These are phyloP conservation scores for Polyrhizophydium stewartii DNA, from an alignment of 371 early-diverging fungal genomes.

Conservation along the genomic window DNA sequence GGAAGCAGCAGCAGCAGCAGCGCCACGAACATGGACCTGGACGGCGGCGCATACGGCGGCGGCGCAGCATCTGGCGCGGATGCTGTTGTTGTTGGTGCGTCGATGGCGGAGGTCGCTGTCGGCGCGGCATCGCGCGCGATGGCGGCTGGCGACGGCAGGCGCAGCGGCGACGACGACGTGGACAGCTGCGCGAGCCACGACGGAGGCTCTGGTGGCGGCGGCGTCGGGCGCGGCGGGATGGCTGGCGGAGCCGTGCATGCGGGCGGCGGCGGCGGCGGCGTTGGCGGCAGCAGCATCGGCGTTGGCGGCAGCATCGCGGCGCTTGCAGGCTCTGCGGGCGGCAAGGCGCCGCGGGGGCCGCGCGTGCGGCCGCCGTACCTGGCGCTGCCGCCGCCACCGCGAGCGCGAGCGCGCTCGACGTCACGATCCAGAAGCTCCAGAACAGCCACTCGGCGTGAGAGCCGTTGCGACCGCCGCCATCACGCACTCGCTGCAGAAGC, in stretches of 20 bases:
- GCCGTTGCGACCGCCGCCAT: too few relatives aligned
- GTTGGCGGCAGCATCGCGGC: not conserved
- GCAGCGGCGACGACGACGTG: not conserved
- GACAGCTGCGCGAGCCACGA: not conserved
- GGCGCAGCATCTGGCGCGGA: too few relatives aligned
- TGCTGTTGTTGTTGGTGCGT: too few relatives aligned
- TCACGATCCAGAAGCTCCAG: too few relatives aligned
- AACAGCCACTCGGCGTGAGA: too few relatives aligned
- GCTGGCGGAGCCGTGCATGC: not conserved
- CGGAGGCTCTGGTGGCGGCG: not conserved
- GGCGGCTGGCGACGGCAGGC: not conserved
- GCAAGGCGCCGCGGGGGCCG: not conserved
- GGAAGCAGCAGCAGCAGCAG: not conserved
- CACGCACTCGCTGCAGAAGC: not conserved
- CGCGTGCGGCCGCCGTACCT: not conserved
- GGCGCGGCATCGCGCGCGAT: too few relatives aligned
- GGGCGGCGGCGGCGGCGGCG: not conserved
- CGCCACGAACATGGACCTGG: too few relatives aligned
- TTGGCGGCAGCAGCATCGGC: not conserved
- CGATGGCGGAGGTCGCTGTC: too few relatives aligned
- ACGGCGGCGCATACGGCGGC: too few relatives aligned
- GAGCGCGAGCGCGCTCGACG: not conserved
- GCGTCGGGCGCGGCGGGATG: not conserved
- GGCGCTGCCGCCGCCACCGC: not conserved
- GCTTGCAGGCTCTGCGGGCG: not conserved